A percentile compares a stretch with the other conserved stretches of the same genome.
These are phyloP conservation scores for Voacanga thouarsii DNA, from an alignment of 257 asterid genomes.

Conservation along the genomic window DNA sequence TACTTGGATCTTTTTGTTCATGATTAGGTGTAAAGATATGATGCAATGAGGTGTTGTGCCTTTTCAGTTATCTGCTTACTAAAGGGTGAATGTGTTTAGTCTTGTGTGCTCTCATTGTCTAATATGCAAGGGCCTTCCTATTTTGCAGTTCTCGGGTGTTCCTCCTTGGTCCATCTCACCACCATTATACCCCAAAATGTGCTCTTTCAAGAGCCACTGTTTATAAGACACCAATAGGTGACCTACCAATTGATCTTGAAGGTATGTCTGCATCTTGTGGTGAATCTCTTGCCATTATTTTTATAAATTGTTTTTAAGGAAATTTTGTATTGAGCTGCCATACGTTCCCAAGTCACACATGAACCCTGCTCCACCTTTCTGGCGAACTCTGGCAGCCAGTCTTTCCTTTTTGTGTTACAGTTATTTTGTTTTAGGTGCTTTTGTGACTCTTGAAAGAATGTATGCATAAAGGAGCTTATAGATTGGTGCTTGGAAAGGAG, in stretches of 20 bases:
- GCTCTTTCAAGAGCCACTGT: constrained; percentile 81
- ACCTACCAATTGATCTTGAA: constrained; percentile 84
- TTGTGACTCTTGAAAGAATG: background rate
- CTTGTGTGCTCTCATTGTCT: background rate
- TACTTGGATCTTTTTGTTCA: background rate
- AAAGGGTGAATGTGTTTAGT: background rate
- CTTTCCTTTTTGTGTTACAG: background rate
- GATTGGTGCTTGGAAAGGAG: too few species aligned
- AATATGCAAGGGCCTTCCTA: constrained; percentile 12
- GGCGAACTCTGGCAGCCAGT: background rate
- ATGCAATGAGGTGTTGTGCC: background rate
- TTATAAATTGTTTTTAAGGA: background rate
- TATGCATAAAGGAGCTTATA: background rate
- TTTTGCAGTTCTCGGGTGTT: constrained; percentile 81
- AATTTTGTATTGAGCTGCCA: background rate
- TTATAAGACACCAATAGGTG: constrained; percentile 93
- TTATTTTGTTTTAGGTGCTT: background rate
- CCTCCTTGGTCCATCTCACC: constrained; percentile 99
- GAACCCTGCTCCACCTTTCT: background rate
- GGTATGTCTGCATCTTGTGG: constrained; percentile 39
- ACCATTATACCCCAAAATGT: constrained; percentile 83
- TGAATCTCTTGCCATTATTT: constrained; percentile 1
- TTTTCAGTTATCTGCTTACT: background rate
- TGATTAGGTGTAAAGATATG: background rate
- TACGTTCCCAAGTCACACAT: background rate